These are phyloP conservation scores for Forsythia suspensa DNA, from an alignment of 257 asterid species.

Conservation along the genomic window DNA sequence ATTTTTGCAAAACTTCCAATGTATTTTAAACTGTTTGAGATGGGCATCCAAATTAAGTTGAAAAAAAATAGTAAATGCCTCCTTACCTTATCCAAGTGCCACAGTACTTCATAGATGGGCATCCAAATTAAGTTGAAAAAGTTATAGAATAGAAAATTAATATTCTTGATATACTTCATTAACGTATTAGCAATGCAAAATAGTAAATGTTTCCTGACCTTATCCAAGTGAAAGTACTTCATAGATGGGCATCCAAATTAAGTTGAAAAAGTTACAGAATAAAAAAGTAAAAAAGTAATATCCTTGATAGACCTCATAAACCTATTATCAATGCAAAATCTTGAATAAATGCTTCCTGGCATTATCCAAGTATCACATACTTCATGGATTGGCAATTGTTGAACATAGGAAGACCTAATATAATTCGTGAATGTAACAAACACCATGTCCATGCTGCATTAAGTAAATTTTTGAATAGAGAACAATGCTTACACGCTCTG, in stretches of 20 bases:
- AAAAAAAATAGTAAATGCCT: no score
- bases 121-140: not conserved
- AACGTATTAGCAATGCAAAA: not conserved
- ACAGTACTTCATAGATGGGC: no score
- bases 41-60: no score
- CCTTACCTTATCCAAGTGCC: no score
- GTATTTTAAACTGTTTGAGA: not conserved
- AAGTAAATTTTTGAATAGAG: conserved; percentile 7
- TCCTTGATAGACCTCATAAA: not conserved
- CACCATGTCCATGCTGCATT: not conserved
- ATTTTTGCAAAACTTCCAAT: not conserved
- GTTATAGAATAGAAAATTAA: not conserved
- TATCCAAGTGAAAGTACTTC: conserved; percentile 10
- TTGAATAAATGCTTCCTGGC: not conserved
- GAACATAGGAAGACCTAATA: not conserved
- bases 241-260: not conserved
- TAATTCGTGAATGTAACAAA: not conserved
- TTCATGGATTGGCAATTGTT: conserved; percentile 8
- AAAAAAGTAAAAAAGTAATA: not conserved
- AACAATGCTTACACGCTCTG: conserved; percentile 54
- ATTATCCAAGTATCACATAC: not conserved
- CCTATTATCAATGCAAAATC: not conserved
- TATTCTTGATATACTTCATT: not conserved
- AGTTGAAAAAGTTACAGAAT: not conserved
- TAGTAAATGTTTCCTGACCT: not conserved